phyloP scores from a whole-genome alignment of 139 green algal genomes.

The Eudorina sp. region DNA sequence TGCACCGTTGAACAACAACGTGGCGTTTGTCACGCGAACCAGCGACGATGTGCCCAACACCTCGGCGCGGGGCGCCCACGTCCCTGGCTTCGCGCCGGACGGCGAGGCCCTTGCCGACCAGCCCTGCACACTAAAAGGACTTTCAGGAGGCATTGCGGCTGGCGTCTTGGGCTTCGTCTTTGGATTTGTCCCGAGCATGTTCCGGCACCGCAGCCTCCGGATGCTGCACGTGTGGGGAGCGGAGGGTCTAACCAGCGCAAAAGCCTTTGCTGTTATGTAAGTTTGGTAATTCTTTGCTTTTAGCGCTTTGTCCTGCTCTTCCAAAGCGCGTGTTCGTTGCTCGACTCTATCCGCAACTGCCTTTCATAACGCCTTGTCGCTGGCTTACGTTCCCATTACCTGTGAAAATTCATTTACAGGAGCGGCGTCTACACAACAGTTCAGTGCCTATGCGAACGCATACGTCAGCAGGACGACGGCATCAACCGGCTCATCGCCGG shows the following conservation, averaged over 20 bases:
- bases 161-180: slow-evolving; percentile 76
- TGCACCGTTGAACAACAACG: background rate
- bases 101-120: background rate
- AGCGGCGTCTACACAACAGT: slow-evolving; percentile 77
- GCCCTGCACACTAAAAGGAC: slow-evolving; percentile 33
- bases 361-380: background rate
- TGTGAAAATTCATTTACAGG: slow-evolving; percentile 4
- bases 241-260: slow-evolving; percentile 65
- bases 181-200: slow-evolving; percentile 64
- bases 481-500: slow-evolving; percentile 73
- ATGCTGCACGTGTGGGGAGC: slow-evolving; percentile 45
- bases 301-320: background rate
- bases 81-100: slow-evolving; percentile 5
- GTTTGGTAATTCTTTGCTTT: background rate
- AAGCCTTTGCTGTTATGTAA: slow-evolving; percentile 51
- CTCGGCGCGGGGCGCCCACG: background rate
- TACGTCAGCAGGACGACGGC: slow-evolving; percentile 75
- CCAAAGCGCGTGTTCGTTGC: background rate
- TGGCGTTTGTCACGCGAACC: slow-evolving; percentile 37
- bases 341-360: background rate
- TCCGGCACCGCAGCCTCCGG: slow-evolving; percentile 37
- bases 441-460: slow-evolving; percentile 72
- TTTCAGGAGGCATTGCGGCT: slow-evolving; percentile 38
- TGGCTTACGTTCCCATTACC: background rate
- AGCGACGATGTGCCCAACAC: slow-evolving; percentile 22